These are phyloP conservation scores for Microthlaspi erraticum DNA, from an alignment of 345 rosid genomes.

Conservation along the genomic window DNA sequence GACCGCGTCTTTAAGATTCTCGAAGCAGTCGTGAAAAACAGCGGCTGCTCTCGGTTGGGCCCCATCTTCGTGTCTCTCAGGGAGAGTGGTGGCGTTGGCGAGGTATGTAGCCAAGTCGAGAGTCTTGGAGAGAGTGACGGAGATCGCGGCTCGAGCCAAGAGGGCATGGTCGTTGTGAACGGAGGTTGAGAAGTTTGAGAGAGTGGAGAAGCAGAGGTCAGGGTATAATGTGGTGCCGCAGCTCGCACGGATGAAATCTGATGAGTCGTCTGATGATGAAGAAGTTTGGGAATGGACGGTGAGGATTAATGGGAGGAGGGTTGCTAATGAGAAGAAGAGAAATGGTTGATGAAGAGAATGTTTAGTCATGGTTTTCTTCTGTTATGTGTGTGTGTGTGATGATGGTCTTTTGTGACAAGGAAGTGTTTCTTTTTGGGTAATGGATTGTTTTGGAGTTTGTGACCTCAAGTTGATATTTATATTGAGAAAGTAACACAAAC, in stretches of 20 bases:
- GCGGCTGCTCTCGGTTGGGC: slow-evolving; percentile 45
- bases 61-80: slow-evolving; percentile 44
- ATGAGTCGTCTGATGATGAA: slow-evolving; percentile 30
- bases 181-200: slow-evolving; percentile 60
- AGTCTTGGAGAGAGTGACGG: slow-evolving; percentile 59
- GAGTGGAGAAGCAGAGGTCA: slow-evolving; percentile 72
- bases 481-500: neutral
- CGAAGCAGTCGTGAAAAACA: slow-evolving; percentile 83
- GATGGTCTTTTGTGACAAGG: slow-evolving; percentile 15
- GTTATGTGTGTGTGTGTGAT: slow-evolving; percentile 12
- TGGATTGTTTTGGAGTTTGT: slow-evolving; percentile 27
- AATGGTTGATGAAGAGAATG: slow-evolving; percentile 34
- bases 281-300: slow-evolving; percentile 41
- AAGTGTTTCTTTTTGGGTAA: slow-evolving; percentile 23
- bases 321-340: slow-evolving; percentile 37
- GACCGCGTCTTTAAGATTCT: slow-evolving; percentile 79
- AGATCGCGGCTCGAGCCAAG: slow-evolving; percentile 72
- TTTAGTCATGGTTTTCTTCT: slow-evolving; percentile 35
- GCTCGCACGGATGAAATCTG: slow-evolving; percentile 72
- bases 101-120: slow-evolving; percentile 57
- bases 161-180: slow-evolving; percentile 58
- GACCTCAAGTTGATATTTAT: slow-evolving; percentile 30
- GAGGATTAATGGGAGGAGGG: slow-evolving; percentile 34
- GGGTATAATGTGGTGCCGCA: slow-evolving; percentile 82
- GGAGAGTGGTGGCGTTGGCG: slow-evolving; percentile 61